Base-by-base conservation (phyloP, 306 rosid genomes). In the Styphnolobium japonicum region DNA sequence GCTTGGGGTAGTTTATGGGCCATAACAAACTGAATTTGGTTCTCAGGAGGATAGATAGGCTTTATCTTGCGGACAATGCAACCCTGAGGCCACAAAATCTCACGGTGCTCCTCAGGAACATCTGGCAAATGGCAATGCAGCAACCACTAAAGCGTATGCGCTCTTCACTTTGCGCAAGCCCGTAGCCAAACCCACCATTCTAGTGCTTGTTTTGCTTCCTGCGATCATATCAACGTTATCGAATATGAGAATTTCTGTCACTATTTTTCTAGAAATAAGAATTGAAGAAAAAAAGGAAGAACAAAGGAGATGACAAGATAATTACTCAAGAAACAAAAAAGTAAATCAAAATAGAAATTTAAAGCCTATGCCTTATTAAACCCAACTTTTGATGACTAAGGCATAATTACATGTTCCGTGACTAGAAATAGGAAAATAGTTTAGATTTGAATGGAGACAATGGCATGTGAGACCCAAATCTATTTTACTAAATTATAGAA, bases 141-240 rank as follows among this genome's bases (percentile, higher is more conserved):
- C n/a, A n/a, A n/a, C n/a, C n/a, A n/a, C n/a, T n/a, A n/a, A n/a
- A n/a, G n/a, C n/a, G n/a, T n/a, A n/a, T n/a, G n/a, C n/a, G n/a
- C n/a, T n/a, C n/a, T n/a, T n/a, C n/a, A n/a, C n/a, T n/a, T n/a
- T n/a, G n/a, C n/a, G n/a, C n/a, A n/a, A n/a, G n/a, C n/a, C n/a
- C n/a, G n/a, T n/a, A n/a, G n/a, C n/a, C n/a, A n/a, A n/a, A n/a
- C n/a, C n/a, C n/a, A n/a, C n/a, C n/a, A 86, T 43, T 95, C 97
- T 52, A 95, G 74, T 48, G 97, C 98, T 88, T 93, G 99, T 71
- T 95, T 95, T 81, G 98, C 99, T 89, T 95, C 99, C 99, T 95
- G 93, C 72, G 81, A 57, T 52, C n/a, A 81, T 67, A 88, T 65
- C 42, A 75, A 61, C 58, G 79, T 67, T 31, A 48, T 27, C 78